phyloP scores from a whole-genome alignment of 169 alveolate species.

The Theileria sp. region DNA sequence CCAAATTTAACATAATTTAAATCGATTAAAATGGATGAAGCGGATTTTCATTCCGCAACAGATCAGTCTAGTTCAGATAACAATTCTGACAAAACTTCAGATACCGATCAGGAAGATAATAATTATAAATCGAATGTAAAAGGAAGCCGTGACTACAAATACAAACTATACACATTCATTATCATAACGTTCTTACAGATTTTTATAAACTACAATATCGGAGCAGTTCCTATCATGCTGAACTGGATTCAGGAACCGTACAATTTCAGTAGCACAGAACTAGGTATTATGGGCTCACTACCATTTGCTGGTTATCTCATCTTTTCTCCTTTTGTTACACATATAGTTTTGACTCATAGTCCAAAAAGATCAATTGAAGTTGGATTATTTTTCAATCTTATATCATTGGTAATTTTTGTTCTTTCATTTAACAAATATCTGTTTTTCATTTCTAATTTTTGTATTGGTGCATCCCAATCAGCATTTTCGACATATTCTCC shows the following conservation, averaged over 20 bases:
- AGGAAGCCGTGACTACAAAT: not conserved
- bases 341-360: conserved; percentile 47
- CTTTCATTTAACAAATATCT: conserved; percentile 64
- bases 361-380: conserved; percentile 65
- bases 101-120: not conserved
- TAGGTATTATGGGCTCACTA: conserved; percentile 73
- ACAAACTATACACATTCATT: not conserved
- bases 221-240: conserved; percentile 62
- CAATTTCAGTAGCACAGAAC: conserved; percentile 38
- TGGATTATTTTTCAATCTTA: conserved; percentile 61
- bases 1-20: not conserved
- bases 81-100: not conserved
- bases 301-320: conserved; percentile 76
- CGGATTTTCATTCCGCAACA: not conserved
- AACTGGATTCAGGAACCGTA: conserved; percentile 56
- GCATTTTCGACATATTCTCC: conserved; percentile 90
- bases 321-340: conserved; percentile 75
- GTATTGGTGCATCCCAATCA: conserved; percentile 89
- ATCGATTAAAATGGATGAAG: not conserved
- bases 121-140: not conserved
- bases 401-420: conserved; percentile 69
- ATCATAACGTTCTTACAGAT: not conserved
- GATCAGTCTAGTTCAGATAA: not conserved
- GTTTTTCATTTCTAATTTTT: conserved; percentile 82
- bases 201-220: conserved; percentile 35